Percentiles rank a stretch among this genome's conserved stretches.
Evolutionary conservation across 2,329 filamentous ascomycete species (phyloP).

Genomic region (Parasarocladium wereldwijsianum): DNA sequence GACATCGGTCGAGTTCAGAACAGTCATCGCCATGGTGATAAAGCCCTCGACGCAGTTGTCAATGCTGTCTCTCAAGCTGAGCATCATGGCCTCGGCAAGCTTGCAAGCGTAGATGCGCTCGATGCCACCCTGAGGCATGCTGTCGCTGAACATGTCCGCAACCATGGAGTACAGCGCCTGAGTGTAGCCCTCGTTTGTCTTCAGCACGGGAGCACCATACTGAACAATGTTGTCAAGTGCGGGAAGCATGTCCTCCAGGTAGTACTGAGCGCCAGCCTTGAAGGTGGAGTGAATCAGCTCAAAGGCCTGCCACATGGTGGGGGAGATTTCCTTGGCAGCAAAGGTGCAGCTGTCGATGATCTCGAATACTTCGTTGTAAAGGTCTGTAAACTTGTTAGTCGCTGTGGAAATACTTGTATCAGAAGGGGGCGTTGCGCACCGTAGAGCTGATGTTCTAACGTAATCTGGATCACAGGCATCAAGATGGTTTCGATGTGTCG

Average conservation of each 20-base stretch:
- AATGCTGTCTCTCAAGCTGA: conserved; percentile 77
- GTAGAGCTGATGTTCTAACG: conserved; percentile 94
- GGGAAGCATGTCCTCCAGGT: conserved; percentile 96
- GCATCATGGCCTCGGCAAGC: conserved; percentile 91
- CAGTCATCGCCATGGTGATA: conserved; percentile 74
- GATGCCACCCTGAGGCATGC: conserved; percentile 75
- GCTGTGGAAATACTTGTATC: not conserved
- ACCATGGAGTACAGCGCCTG: conserved; percentile 89
- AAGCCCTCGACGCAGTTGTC: conserved; percentile 84
- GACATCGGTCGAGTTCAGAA: conserved; percentile 59
- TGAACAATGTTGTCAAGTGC: conserved; percentile 96
- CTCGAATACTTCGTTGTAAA: conserved; percentile 97
- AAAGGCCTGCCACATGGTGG: conserved; percentile 97
- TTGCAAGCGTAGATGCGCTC: conserved; percentile 97
- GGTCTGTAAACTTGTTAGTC: conserved; percentile 36
- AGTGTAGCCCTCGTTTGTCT: conserved; percentile 74
- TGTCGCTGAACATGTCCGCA: conserved; percentile 81
- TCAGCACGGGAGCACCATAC: conserved; percentile 68
- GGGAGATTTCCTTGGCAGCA: conserved; percentile 86
- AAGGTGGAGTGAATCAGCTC: conserved; percentile 94
- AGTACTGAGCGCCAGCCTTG: conserved; percentile 91
- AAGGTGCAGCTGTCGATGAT: conserved; percentile 99
- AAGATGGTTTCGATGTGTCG: conserved; percentile 88
- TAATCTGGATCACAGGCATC: conserved; percentile 94
- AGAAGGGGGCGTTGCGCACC: conserved; percentile 30